These are phyloP conservation scores for Boletus reticulatus DNA, from an alignment of 768 basidiomycete genomes.

Conservation along the genomic window DNA sequence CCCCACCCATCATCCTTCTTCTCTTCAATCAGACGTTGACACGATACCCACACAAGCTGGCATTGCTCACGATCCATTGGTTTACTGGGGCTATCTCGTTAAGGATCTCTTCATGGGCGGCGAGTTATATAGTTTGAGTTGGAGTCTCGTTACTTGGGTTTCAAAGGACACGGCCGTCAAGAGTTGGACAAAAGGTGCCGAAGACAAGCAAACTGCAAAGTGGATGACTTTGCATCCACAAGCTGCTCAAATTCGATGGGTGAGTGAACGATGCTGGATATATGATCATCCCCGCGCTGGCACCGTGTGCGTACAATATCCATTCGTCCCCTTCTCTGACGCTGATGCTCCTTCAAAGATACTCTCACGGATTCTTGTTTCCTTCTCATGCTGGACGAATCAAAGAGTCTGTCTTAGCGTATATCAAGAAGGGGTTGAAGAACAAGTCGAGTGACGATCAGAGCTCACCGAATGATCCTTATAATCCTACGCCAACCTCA, in stretches of 20 bases:
- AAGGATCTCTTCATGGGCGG: constrained; percentile 95
- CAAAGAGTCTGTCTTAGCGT: constrained; percentile 50
- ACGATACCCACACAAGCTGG: constrained; percentile 7
- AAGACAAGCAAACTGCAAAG: constrained; percentile 90
- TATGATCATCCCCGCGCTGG: constrained; percentile 96
- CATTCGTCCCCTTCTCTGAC: not conserved
- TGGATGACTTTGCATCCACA: constrained; percentile 91
- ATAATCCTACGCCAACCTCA: constrained; percentile 47
- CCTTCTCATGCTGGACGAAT: constrained; percentile 82
- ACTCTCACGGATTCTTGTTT: constrained; percentile 94
- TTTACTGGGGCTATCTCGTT: constrained; percentile 90
- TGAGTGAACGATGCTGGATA: constrained; percentile 92
- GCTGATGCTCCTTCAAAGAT: constrained; percentile 44
- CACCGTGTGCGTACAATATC: constrained; percentile 67
- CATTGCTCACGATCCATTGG: constrained; percentile 55
- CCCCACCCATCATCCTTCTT: not conserved
- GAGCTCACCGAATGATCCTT: constrained; percentile 17
- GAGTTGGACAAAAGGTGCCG: constrained; percentile 70
- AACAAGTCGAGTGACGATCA: constrained; percentile 33
- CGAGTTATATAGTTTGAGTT: constrained; percentile 87
- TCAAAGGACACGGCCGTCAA: constrained; percentile 72
- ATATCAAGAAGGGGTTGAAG: constrained; percentile 45
- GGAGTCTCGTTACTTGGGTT: constrained; percentile 85
- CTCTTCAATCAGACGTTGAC: not conserved
- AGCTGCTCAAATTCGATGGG: constrained; percentile 79